Evolutionary conservation across 177 flowering plant species (phyloP).

Genomic region (Tripterygium wilfordii): DNA sequence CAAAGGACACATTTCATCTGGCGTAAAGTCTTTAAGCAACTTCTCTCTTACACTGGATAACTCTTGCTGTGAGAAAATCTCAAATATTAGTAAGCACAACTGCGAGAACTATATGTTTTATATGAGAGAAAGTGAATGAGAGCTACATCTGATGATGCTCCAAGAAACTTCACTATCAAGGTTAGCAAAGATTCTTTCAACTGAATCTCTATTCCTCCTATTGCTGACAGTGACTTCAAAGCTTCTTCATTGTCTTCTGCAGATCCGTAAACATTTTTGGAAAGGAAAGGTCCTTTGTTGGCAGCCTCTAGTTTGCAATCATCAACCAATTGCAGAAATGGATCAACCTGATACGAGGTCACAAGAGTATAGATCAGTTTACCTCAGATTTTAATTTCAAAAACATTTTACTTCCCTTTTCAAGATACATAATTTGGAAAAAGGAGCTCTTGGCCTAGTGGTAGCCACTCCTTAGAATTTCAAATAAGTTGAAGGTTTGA

Average conservation of each 20-base stretch:
- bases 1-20: conserved; percentile 73
- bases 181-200: conserved; percentile 56
- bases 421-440: no score
- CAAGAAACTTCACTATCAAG: conserved; percentile 49
- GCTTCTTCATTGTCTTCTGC: conserved; percentile 78
- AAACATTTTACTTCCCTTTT: no score
- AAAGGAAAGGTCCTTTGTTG: conserved; percentile 19
- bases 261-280: conserved; percentile 50
- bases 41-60: conserved; percentile 39
- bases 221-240: conserved; percentile 50
- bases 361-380: background rate
- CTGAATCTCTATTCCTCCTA: conserved; percentile 38
- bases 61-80: conserved; percentile 48
- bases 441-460: background rate
- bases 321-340: conserved; percentile 66
- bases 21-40: conserved; percentile 61
- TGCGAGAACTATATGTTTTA: background rate
- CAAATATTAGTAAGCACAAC: background rate
- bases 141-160: conserved; percentile 45
- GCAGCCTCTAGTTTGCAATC: conserved; percentile 67
- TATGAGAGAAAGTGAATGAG: background rate
- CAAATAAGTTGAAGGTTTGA: background rate
- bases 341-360: conserved; percentile 61
- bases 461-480: background rate
- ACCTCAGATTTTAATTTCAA: no score